Evolutionary conservation across 257 asterid species (phyloP).

Genomic region (Forsythia viridissima): DNA sequence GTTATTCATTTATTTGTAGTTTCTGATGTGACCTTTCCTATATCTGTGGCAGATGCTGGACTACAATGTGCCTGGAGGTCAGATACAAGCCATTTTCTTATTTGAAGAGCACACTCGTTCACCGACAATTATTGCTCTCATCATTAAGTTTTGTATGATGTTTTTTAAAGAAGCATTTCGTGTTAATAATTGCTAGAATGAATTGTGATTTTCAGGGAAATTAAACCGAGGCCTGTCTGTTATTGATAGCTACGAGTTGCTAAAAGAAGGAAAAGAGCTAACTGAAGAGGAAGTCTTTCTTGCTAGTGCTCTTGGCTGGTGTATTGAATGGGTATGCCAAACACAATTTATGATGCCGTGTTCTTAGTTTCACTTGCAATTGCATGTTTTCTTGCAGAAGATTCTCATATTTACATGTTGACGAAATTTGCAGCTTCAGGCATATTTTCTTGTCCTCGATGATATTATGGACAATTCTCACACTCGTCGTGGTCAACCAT

Average conservation of each 20-base stretch:
- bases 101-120: not conserved
- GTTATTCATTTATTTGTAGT: conserved; percentile 12
- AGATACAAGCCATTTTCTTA: conserved; percentile 20
- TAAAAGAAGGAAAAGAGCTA: conserved; percentile 74
- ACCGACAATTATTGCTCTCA: not conserved
- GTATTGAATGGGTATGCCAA: conserved; percentile 88
- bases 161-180: not conserved
- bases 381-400: not conserved
- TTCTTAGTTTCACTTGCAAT: conserved; percentile 16
- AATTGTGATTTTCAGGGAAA: conserved; percentile 61
- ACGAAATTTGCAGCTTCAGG: conserved; percentile 75
- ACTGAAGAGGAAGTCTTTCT: conserved; percentile 72
- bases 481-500: conserved; percentile 92
- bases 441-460: conserved; percentile 91
- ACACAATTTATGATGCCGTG: not conserved
- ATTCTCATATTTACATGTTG: conserved; percentile 19
- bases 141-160: not conserved
- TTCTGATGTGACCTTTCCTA: conserved; percentile 28
- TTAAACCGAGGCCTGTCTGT: conserved; percentile 93
- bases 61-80: conserved; percentile 97
- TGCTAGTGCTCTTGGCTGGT: conserved; percentile 93
- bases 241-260: conserved; percentile 82
- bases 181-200: not conserved
- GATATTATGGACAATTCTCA: conserved; percentile 91
- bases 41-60: conserved; percentile 81